These are phyloP conservation scores for Dendrobium huoshanense DNA, from an alignment of 106 monocot species.

Conservation along the genomic window DNA sequence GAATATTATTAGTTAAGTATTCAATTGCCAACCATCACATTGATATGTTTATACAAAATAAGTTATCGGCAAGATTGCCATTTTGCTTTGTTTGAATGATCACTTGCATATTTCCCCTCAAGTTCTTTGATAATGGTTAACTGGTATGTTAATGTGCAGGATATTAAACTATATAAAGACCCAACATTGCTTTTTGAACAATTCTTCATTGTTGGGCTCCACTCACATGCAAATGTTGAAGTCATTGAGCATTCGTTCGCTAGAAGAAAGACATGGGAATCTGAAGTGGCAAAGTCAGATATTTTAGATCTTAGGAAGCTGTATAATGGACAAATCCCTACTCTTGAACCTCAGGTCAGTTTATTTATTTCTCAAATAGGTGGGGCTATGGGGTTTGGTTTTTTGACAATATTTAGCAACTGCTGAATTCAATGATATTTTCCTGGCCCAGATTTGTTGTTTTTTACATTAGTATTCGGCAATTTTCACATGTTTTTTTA, in stretches of 20 bases:
- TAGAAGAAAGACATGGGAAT: constrained; percentile 71
- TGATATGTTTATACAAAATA: background rate
- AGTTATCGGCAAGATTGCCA: background rate
- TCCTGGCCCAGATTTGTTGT: background rate
- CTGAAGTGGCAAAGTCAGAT: constrained; percentile 67
- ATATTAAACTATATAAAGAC: constrained; percentile 44
- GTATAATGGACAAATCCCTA: constrained; percentile 55
- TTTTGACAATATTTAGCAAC: background rate
- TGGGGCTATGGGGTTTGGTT: background rate
- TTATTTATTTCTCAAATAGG: background rate
- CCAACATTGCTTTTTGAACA: constrained; percentile 81
- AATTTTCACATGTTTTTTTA: background rate
- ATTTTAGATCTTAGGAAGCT: constrained; percentile 60
- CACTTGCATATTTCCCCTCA: background rate
- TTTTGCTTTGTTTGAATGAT: background rate
- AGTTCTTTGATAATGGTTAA: background rate
- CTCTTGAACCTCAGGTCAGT: constrained; percentile 81
- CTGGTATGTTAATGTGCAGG: constrained; percentile 28
- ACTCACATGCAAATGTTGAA: constrained; percentile 78
- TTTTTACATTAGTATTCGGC: background rate
- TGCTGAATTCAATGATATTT: background rate
- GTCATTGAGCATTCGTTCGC: constrained; percentile 75
- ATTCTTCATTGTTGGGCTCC: constrained; percentile 89
- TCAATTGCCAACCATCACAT: background rate
- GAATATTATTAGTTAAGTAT: background rate